phyloP scores from a whole-genome alignment of 2,329 filamentous ascomycete genomes.

The Penicillium sp. region DNA sequence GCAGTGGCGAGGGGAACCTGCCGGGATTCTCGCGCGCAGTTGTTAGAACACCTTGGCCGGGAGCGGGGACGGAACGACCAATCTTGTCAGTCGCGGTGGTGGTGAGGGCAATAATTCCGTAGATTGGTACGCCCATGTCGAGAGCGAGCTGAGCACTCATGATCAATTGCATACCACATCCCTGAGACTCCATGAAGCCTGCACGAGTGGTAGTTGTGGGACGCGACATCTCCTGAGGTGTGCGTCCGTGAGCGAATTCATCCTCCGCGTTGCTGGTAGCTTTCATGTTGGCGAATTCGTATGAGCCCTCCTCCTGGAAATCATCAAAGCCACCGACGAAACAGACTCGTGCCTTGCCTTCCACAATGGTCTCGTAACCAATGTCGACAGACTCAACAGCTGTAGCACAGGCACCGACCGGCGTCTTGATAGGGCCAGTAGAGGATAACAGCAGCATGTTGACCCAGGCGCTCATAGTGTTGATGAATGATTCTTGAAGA shows the following conservation, averaged over 20 bases:
- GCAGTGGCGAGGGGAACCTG: conserved; percentile 91
- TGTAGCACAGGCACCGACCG: conserved; percentile 95
- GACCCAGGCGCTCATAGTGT: conserved; percentile 99
- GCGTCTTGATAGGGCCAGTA: conserved; percentile 97
- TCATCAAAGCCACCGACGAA: conserved; percentile 99
- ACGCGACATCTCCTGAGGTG: conserved; percentile 95
- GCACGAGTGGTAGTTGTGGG: conserved; percentile 95
- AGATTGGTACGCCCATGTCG: conserved; percentile 98
- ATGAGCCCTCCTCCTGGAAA: conserved; percentile 98
- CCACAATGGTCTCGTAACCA: conserved; percentile 96
- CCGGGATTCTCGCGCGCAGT: conserved; percentile 88
- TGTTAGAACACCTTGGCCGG: conserved; percentile 94
- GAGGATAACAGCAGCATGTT: conserved; percentile 99
- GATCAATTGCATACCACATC: conserved; percentile 96
- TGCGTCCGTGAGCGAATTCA: conserved; percentile 93
- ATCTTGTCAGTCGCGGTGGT: conserved; percentile 99
- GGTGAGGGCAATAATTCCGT: conserved; percentile 90
- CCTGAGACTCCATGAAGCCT: conserved; percentile 99
- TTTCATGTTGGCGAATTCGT: conserved; percentile 99
- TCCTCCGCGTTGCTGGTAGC: conserved; percentile 98
- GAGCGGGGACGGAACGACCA: conserved; percentile 93
- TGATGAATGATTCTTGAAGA: conserved; percentile 99
- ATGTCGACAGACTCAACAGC: conserved; percentile 97
- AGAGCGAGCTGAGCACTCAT: conserved; percentile 96
- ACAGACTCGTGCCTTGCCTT: conserved; percentile 96